A percentile compares a stretch with the other conserved stretches of the same genome.
These are phyloP conservation scores for Paramecium bursaria DNA, from an alignment of 73 alveolate genomes.

Conservation along the genomic window DNA sequence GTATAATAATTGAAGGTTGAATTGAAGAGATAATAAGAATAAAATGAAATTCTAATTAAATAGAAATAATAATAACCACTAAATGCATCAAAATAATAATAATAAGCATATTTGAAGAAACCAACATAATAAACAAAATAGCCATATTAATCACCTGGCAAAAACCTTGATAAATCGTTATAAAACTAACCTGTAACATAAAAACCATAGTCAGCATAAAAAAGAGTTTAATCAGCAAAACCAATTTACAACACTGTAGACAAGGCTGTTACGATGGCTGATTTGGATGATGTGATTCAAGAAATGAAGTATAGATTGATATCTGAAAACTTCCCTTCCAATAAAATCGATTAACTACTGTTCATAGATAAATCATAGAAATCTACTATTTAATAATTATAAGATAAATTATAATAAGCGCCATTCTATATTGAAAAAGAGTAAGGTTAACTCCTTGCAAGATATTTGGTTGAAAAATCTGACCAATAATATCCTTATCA, in stretches of 20 bases:
- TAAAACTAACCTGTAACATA: background rate
- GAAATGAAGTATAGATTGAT: conserved; percentile 39
- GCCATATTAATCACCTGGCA: background rate
- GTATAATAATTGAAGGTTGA: background rate
- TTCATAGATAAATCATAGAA: background rate
- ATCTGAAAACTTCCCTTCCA: background rate
- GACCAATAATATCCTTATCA: background rate
- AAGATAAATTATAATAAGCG: background rate
- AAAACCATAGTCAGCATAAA: no score
- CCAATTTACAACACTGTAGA: background rate
- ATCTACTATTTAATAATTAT: conserved; percentile 26
- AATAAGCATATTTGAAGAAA: background rate
- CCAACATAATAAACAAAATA: background rate
- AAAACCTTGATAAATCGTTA: background rate
- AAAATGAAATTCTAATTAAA: conserved; percentile 16
- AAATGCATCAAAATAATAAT: conserved; percentile 3
- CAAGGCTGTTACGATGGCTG: conserved; percentile 28
- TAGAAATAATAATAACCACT: background rate
- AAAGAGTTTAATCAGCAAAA: conserved; percentile 32
- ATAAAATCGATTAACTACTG: background rate
- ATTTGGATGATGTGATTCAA: background rate
- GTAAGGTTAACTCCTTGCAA: background rate
- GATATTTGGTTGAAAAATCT: conserved; percentile 19
- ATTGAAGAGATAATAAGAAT: conserved; percentile 5
- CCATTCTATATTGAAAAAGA: conserved; percentile 17